Base-by-base conservation (phyloP, 768 basidiomycete species). In the Amanita polypyramis region DNA sequence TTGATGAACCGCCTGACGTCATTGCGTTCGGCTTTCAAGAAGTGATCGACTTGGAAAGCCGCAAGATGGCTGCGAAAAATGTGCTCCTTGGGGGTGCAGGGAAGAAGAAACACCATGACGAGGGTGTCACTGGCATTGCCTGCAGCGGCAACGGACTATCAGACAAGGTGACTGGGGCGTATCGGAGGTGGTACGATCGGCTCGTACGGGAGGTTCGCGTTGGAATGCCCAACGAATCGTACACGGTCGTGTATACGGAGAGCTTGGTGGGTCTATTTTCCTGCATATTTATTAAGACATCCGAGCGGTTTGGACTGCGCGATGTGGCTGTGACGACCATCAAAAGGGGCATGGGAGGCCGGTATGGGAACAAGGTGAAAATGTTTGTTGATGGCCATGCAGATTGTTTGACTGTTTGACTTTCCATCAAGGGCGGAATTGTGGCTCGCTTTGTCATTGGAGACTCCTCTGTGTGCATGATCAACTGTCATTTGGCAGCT, bases 401-500 rank as follows among this genome's bases (percentile, higher is more conserved):
- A 8, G 34, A 27, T 34, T 39, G n/a, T n/a, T n/a, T n/a, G n/a
- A n/a, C n/a, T 46, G 34, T 36, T 34, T 11, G 29, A 4, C 41
- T 37, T 52, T 36, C 19, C 43, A 8, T 48, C 8, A 55, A 93
- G 88, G 93, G 93, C 7, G 93, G 84, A 0, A 93, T 96, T 52
- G 76, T 93, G n/a, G 78, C 86, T 2, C 79, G 94, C 15, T 81
- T 96, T 52, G 77, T 93, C 5, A 73, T 98, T 38, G 92, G 92
- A 51, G 92, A 97, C 62, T 86, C 93, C 1, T 94, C 90, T 0
- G 60, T 97, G 11, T 98, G 95, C 65, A 85, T 96, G 58, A 80
- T 98, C 67, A 99, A 99, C 65, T 92, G 88, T 54, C 95, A 99
- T 71, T 76, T 99, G 51, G 95, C 94, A n/a, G 90, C 91, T 5